These are phyloP conservation scores for Aegle marmelos DNA, from an alignment of 345 rosid species.

Conservation along the genomic window DNA sequence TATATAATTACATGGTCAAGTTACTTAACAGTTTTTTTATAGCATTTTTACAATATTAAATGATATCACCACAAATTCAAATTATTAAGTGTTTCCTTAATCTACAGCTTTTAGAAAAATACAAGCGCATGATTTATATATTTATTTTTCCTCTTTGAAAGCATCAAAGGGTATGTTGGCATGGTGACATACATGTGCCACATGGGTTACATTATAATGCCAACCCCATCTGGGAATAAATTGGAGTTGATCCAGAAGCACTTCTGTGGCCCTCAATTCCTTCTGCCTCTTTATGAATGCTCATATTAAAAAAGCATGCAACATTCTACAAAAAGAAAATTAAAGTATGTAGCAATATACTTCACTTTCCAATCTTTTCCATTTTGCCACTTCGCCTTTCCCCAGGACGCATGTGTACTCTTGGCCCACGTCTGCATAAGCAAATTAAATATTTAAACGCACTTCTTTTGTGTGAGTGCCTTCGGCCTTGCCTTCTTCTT, in stretches of 20 bases:
- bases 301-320: background rate
- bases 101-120: no score
- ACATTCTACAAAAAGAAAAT: background rate
- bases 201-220: conserved; percentile 9
- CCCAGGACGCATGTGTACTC: conserved; percentile 12
- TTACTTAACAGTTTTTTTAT: no score
- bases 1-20: no score
- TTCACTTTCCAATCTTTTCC: background rate
- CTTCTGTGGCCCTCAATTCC: conserved; percentile 7
- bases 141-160: background rate
- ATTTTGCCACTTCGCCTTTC: background rate
- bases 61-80: no score
- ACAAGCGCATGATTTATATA: background rate
- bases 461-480: no score
- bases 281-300: background rate
- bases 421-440: background rate
- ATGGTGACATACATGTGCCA: conserved; percentile 9
- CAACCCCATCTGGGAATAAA: background rate
- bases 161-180: background rate
- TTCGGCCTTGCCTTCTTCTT: background rate
- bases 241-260: background rate
- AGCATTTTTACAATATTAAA: no score
- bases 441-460: background rate
- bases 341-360: background rate
- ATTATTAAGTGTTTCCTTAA: no score